Base-by-base conservation (phyloP, 2,329 filamentous ascomycete species). In the Didymella sp. region DNA sequence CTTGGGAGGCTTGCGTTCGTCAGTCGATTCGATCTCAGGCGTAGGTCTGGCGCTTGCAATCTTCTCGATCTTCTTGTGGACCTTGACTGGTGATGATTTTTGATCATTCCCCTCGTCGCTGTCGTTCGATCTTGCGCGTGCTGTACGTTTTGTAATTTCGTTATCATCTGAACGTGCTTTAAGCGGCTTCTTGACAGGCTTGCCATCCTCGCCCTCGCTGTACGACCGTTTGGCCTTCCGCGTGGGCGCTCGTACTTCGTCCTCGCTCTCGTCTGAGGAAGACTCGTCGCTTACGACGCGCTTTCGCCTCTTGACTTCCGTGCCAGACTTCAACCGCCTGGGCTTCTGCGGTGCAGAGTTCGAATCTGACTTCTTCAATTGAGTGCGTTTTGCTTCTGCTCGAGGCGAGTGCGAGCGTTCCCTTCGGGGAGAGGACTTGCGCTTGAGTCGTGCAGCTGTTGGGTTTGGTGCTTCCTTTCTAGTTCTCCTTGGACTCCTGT, bases 351-450 rank as follows among this genome's bases (percentile, higher is more conserved):
- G 69, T 19, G 62, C 64, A 17, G 51, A 52, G 12, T 58, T 56
- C 0, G 64, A 60, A 4, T 60, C 56, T 19, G 64, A 59, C 54
- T 76, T 75, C 15, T 62, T 60, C 15, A 66, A 27, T 25, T 69
- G 61, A 6, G 54, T 41, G 30, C 70, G 70, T 57, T 72, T 74
- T 17, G 60, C 22, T 28, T 74, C 71, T 6, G 60, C 58, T 13
- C 69, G 70, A 13, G 73, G 73, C 5, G 73, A 76, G 8, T 66
- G 64, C 8, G 73, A 75, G n/a, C 70, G 71, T 11, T 76, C 73
- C 45, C 72, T 53, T 43, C 67, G 64, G 8, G 72, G 72, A 9
- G 72, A 69, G 0, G 68, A 62, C 49, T 70, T 74, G 17, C 71
- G 62, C 56, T 74, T 77, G 60, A 68, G 56, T 22, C 72, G 73